phyloP scores from a whole-genome alignment of 2,329 filamentous ascomycete species.

The Aspergillus pseudotamarii region DNA sequence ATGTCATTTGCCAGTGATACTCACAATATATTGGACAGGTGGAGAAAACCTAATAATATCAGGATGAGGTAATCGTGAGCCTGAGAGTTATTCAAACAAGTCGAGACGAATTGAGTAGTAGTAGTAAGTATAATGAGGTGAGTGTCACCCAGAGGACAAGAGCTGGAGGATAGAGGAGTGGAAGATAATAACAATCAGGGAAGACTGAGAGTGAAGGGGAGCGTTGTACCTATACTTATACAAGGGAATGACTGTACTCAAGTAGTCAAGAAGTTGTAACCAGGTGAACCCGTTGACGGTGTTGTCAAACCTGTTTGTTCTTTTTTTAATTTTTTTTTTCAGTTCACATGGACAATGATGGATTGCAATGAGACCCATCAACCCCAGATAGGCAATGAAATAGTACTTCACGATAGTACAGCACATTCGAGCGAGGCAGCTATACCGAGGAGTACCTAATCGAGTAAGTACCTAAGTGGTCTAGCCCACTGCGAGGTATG shows the following conservation, averaged over 20 bases:
- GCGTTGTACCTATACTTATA: conserved; percentile 8
- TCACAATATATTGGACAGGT: conserved; percentile 20
- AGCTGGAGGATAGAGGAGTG: not conserved
- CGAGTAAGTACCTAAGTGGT: not conserved
- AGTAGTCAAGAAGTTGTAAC: not conserved
- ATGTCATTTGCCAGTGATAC: conserved; percentile 12
- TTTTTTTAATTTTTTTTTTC: conserved; percentile 25
- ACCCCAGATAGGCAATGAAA: conserved; percentile 12
- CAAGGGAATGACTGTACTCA: not conserved
- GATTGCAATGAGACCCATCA: conserved; percentile 18
- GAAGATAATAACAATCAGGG: not conserved
- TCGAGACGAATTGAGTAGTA: not conserved
- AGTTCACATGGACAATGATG: conserved; percentile 36
- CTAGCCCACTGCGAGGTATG: not conserved
- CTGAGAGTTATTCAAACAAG: not conserved
- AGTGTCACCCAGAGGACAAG: not conserved
- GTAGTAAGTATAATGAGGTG: not conserved
- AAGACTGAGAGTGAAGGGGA: not conserved
- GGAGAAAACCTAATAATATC: conserved; percentile 8
- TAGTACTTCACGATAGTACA: conserved; percentile 1
- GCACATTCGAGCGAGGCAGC: not conserved
- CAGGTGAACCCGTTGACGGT: not conserved
- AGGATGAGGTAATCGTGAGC: not conserved
- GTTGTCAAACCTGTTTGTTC: conserved; percentile 11
- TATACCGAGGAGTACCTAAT: conserved; percentile 5